Conservation (phyloP, 192 early-diverging fungal species). For the Coemansia sp. region DNA sequence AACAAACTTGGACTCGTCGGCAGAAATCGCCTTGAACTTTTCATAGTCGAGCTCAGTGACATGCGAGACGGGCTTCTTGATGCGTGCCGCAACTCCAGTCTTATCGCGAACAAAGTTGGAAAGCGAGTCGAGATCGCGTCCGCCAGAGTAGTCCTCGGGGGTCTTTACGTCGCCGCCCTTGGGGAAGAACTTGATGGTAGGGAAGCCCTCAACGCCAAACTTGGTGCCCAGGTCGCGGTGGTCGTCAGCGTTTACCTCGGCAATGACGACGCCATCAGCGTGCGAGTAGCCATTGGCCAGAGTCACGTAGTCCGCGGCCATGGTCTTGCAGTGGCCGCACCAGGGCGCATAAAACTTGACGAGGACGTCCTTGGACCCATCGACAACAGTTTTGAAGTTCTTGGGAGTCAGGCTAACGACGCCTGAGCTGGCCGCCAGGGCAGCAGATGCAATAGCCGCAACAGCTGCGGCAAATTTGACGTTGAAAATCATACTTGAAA, state of each 20-base stretch:
- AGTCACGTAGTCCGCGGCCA: slow-evolving; percentile 75
- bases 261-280: slow-evolving; percentile 83
- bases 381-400: slow-evolving; percentile 58
- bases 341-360: slow-evolving; percentile 91
- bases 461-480: slow-evolving; percentile 32
- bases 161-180: slow-evolving; percentile 68
- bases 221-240: slow-evolving; percentile 80
- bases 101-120: slow-evolving; percentile 79
- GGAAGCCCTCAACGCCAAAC: slow-evolving; percentile 84
- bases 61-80: slow-evolving; percentile 71
- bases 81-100: slow-evolving; percentile 66
- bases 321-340: slow-evolving; percentile 87
- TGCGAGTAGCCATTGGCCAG: slow-evolving; percentile 78
- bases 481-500: slow-evolving; percentile 36
- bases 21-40: slow-evolving; percentile 78
- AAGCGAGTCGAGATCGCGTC: slow-evolving; percentile 84
- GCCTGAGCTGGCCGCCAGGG: slow-evolving; percentile 28
- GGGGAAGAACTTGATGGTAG: slow-evolving; percentile 94
- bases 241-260: slow-evolving; percentile 86
- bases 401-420: slow-evolving; percentile 53
- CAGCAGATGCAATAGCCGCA: slow-evolving; percentile 38
- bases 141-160: slow-evolving; percentile 80
- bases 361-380: slow-evolving; percentile 75
- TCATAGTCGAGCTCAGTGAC: slow-evolving; percentile 72
- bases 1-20: slow-evolving; percentile 72